phyloP scores from a whole-genome alignment of 2,329 filamentous ascomycete genomes.

The Davidsoniella eucalypti region DNA sequence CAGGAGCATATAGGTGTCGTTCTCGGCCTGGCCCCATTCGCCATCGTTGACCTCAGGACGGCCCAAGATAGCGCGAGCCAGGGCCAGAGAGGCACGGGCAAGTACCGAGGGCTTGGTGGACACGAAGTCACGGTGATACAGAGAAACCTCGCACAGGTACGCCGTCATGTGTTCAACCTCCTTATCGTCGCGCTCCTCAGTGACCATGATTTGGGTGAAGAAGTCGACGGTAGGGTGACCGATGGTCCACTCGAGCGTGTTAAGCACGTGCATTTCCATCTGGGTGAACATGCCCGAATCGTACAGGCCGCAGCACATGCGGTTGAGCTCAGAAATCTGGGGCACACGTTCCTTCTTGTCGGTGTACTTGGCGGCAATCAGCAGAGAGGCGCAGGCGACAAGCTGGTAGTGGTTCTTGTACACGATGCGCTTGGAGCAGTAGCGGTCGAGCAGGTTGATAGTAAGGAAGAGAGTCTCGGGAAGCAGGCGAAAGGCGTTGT shows the following conservation, averaged over 20 bases:
- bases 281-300: slow-evolving; percentile 99
- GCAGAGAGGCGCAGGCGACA: slow-evolving; percentile 84
- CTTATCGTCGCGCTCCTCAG: slow-evolving; percentile 60
- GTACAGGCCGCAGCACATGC: slow-evolving; percentile 97
- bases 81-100: slow-evolving; percentile 69
- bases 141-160: slow-evolving; percentile 85
- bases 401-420: slow-evolving; percentile 99
- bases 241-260: slow-evolving; percentile 90
- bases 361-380: slow-evolving; percentile 96
- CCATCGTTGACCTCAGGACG: slow-evolving; percentile 59
- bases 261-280: slow-evolving; percentile 99
- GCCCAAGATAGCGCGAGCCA: slow-evolving; percentile 72
- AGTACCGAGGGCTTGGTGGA: slow-evolving; percentile 82
- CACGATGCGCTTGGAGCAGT: slow-evolving; percentile 93
- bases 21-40: slow-evolving; percentile 61
- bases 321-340: slow-evolving; percentile 90
- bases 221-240: slow-evolving; percentile 92
- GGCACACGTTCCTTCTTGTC: slow-evolving; percentile 99
- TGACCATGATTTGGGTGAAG: slow-evolving; percentile 75
- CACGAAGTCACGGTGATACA: slow-evolving; percentile 95
- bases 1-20: slow-evolving; percentile 44
- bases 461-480: slow-evolving; percentile 93
- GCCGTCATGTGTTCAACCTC: slow-evolving; percentile 90
- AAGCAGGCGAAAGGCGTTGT: slow-evolving; percentile 82
- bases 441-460: slow-evolving; percentile 89